Evolutionary conservation across 1,139 yeast genomes (phyloP), one percentile per base, ranked within the genome.

Genomic region (Pneumocystis carinii): DNA sequence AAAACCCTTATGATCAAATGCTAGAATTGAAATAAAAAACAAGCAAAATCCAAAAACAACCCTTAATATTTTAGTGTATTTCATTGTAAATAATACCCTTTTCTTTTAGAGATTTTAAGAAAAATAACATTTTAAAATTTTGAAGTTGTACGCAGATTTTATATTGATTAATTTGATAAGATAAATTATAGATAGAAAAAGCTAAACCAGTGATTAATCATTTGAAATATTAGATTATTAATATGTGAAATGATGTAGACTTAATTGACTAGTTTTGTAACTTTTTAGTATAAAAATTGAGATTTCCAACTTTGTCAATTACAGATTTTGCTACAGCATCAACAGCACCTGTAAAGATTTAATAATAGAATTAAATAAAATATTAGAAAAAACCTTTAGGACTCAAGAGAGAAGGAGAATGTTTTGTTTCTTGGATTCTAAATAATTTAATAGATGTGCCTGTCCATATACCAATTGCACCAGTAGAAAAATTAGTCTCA

Each of bases 1-100:
- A 77, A 90, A 87, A 65, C 90, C 74, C 69, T 84, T 83, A 14
- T 81, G 81, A 72, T 88, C 86, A 35, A 84, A 92, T 0, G 84
- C 84, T 17, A 62, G 57, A 8, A 66, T 69, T 36, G 69, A 67
- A 48, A 24, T 10, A 19, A 48, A 48, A 48, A 48, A 48, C 29
- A 48, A 48, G 14, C 7, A 48, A 48, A 24, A 48, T 10, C 6
- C 3, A 24, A 48, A 12, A 48, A 41, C 2, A 19, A 48, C 8
- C 10, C 7, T 4, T 24, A 24, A 48, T 48, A 24, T 10, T 24
- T 24, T 19, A 24, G 14, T 48, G 32, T 24, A 24, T 1, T 48
- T 24, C 32, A 48, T 12, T 4, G 2, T 17, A 48, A 48, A 24
- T 17, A 3, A n/a, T 24, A 8, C 7, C 10, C 14, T 41, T 17